These are phyloP conservation scores for Metroxylon sagu DNA, from an alignment of 176 grass and related monocot species.

Conservation along the genomic window DNA sequence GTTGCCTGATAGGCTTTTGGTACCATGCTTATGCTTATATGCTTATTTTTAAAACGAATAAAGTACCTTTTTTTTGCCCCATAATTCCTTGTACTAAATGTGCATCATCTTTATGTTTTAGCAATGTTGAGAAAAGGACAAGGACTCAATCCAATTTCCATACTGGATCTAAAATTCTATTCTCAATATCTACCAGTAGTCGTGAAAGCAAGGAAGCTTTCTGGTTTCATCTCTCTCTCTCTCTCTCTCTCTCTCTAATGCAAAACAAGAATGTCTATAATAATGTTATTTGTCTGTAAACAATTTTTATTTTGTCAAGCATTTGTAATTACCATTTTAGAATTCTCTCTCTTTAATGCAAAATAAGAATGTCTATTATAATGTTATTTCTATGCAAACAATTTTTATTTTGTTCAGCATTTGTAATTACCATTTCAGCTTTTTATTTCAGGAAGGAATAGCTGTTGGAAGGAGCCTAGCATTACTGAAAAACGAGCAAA, in stretches of 20 bases:
- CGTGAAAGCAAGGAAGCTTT: constrained; percentile 59
- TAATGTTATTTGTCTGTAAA: too few relatives aligned
- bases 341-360: background rate
- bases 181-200: constrained; percentile 25
- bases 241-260: background rate
- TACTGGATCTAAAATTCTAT: constrained; percentile 46
- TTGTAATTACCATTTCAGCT: background rate
- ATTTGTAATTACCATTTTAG: too few relatives aligned
- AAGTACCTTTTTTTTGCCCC: too few relatives aligned
- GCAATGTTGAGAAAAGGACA: constrained; percentile 86
- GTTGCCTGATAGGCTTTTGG: too few relatives aligned
- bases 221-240: constrained; percentile 53
- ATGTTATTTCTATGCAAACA: too few relatives aligned
- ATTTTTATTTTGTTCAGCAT: too few relatives aligned
- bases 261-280: too few relatives aligned
- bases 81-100: background rate
- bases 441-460: constrained; percentile 44
- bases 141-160: constrained; percentile 74
- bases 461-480: constrained; percentile 40
- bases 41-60: too few relatives aligned
- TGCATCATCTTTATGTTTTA: background rate
- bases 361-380: too few relatives aligned
- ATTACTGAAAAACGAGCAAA: constrained; percentile 37
- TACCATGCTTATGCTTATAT: too few relatives aligned
- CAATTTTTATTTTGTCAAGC: too few relatives aligned